These are phyloP conservation scores for Chloropicon primus DNA, from an alignment of 139 green algal genomes.

Conservation along the genomic window DNA sequence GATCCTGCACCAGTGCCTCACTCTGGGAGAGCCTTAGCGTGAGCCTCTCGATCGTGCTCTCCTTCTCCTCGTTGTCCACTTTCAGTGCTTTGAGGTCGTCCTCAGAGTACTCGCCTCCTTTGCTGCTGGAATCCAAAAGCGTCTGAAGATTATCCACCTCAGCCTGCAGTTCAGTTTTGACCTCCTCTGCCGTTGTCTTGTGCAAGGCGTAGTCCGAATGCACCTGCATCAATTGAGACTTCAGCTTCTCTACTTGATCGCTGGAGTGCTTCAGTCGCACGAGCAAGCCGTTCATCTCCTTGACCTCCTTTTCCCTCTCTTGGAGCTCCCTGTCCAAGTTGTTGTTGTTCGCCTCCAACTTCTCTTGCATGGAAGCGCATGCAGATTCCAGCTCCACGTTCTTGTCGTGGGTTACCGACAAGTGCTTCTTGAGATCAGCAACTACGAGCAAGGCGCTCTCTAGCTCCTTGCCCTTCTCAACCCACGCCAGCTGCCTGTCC, in stretches of 20 bases:
- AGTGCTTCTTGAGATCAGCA: neutral
- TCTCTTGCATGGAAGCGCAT: neutral
- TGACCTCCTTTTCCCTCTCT: neutral
- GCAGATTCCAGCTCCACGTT: neutral
- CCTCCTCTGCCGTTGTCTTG: too few relatives aligned
- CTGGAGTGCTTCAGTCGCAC: neutral
- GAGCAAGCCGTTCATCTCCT: neutral
- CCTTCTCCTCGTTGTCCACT: too few relatives aligned
- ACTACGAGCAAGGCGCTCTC: neutral
- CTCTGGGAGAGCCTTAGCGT: too few relatives aligned
- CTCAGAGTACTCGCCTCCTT: too few relatives aligned
- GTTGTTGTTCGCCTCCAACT: neutral
- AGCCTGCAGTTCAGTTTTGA: too few relatives aligned
- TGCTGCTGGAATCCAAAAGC: too few relatives aligned
- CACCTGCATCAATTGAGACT: neutral
- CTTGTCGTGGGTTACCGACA: neutral
- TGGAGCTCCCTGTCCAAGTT: neutral
- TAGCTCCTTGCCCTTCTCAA: neutral
- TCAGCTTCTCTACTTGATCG: neutral
- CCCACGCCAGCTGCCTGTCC: neutral
- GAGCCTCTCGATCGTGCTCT: too few relatives aligned
- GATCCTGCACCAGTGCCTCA: too few relatives aligned
- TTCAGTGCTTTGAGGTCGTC: too few relatives aligned
- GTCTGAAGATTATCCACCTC: too few relatives aligned
- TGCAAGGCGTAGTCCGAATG: too few relatives aligned